A percentile compares a stretch with the other conserved stretches of the same genome.
These are phyloP conservation scores for Trichoderma breve DNA, from an alignment of 2,329 filamentous ascomycete species.

Conservation along the genomic window DNA sequence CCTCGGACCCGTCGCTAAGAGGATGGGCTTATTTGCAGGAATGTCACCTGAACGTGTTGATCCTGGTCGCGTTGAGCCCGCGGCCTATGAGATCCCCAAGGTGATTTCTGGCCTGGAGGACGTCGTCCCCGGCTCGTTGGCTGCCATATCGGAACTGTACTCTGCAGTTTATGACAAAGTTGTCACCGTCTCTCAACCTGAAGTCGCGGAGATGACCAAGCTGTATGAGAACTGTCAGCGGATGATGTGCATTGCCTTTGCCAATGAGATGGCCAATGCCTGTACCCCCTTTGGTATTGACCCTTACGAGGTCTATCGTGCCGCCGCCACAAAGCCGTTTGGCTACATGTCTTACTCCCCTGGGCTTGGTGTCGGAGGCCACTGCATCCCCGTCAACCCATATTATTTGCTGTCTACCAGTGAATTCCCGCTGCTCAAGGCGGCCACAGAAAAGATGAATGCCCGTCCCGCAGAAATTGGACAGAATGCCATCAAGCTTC, in stretches of 20 bases:
- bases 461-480: constrained; percentile 42
- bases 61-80: constrained; percentile 44
- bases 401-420: constrained; percentile 51
- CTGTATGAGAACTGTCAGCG: constrained; percentile 58
- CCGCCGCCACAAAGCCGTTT: constrained; percentile 52
- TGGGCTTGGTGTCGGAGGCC: constrained; percentile 51
- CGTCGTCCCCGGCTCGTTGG: constrained; percentile 43
- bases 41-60: constrained; percentile 56
- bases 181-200: constrained; percentile 49
- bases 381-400: constrained; percentile 57
- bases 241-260: constrained; percentile 54
- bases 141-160: constrained; percentile 46
- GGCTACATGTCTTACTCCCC: constrained; percentile 50
- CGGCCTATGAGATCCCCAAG: constrained; percentile 48
- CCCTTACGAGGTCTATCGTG: constrained; percentile 49
- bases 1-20: constrained; percentile 44
- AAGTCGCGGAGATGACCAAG: constrained; percentile 59
- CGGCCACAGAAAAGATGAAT: constrained; percentile 45
- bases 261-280: constrained; percentile 57
- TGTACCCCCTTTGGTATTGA: constrained; percentile 46
- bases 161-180: constrained; percentile 46
- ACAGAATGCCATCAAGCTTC: constrained; percentile 34
- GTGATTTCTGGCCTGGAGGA: constrained; percentile 53
- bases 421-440: constrained; percentile 45
- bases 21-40: constrained; percentile 43